These are phyloP conservation scores for Euryodendron excelsum DNA, from an alignment of 148 eudicot species.

Conservation along the genomic window DNA sequence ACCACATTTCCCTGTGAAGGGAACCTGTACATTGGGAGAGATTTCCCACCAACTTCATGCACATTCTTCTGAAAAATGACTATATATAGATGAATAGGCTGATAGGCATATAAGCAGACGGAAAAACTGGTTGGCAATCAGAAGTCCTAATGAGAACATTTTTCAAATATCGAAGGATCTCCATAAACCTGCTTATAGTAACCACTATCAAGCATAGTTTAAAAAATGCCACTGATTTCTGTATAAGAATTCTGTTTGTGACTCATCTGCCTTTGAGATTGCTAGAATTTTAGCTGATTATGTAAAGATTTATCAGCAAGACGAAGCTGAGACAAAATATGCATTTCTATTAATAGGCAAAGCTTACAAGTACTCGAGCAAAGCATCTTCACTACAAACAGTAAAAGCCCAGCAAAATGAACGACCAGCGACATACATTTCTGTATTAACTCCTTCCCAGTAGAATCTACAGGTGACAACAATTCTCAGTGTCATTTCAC, in stretches of 20 bases:
- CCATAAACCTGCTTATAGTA: too few species aligned
- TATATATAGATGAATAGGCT: too few species aligned
- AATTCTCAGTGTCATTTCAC: background rate
- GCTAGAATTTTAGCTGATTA: background rate
- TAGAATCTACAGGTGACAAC: background rate
- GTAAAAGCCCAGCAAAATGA: background rate
- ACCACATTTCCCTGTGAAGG: background rate
- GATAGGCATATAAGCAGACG: too few species aligned
- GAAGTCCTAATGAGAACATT: too few species aligned
- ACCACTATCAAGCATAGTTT: too few species aligned
- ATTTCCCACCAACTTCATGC: background rate
- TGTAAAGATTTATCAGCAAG: background rate
- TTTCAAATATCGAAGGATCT: too few species aligned
- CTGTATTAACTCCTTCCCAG: background rate
- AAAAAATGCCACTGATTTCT: too few species aligned
- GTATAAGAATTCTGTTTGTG: too few species aligned
- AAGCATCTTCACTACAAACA: background rate
- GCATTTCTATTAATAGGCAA: background rate
- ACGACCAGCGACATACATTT: background rate
- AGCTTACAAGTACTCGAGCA: background rate
- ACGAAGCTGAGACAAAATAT: slow-evolving; percentile 2
- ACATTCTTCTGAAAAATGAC: background rate
- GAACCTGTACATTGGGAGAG: background rate
- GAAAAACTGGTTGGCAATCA: too few species aligned
- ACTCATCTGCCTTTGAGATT: background rate